phyloP scores from a whole-genome alignment of 495 filamentous ascomycete species.

The Echria macrotheca region DNA sequence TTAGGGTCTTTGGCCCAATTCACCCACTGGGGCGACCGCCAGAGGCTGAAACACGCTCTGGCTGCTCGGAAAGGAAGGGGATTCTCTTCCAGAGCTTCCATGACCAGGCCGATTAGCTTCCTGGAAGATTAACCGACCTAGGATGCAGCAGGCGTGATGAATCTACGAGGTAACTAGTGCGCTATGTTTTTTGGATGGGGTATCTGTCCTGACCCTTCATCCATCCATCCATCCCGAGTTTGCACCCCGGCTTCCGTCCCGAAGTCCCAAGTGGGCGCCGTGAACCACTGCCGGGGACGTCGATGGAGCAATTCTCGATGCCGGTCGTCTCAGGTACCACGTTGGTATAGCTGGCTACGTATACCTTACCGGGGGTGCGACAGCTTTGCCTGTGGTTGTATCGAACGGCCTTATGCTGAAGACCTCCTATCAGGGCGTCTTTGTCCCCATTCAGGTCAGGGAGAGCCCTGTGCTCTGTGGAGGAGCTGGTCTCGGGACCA shows the following conservation, averaged over 20 bases:
- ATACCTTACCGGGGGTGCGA: slow-evolving; percentile 9
- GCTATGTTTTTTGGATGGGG: slow-evolving; percentile 8
- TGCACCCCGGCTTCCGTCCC: slow-evolving; percentile 12
- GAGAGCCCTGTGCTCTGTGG: no score
- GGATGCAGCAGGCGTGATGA: slow-evolving; percentile 19
- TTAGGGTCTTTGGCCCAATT: slow-evolving; percentile 29
- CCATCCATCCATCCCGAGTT: slow-evolving; percentile 26
- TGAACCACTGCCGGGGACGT: slow-evolving; percentile 12
- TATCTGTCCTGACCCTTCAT: slow-evolving; percentile 23
- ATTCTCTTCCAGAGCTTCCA: slow-evolving; percentile 29
- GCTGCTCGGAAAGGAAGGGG: slow-evolving; percentile 28
- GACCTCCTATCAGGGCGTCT: slow-evolving; percentile 12
- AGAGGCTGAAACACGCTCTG: slow-evolving; percentile 36
- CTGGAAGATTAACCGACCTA: slow-evolving; percentile 33
- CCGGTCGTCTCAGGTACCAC: slow-evolving; percentile 17
- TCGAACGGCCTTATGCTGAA: slow-evolving; percentile 8
- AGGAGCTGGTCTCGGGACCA: no score
- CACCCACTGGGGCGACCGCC: slow-evolving; percentile 36
- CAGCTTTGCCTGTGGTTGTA: slow-evolving; percentile 5
- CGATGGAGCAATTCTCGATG: slow-evolving; percentile 5
- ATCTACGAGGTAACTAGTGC: background rate
- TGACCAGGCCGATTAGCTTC: slow-evolving; percentile 8
- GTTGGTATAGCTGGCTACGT: slow-evolving; percentile 17
- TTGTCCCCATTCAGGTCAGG: slow-evolving; percentile 11
- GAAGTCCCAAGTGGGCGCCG: slow-evolving; percentile 11